Base-by-base conservation (phyloP, 768 basidiomycete species). In the Termitomyces sp. region DNA sequence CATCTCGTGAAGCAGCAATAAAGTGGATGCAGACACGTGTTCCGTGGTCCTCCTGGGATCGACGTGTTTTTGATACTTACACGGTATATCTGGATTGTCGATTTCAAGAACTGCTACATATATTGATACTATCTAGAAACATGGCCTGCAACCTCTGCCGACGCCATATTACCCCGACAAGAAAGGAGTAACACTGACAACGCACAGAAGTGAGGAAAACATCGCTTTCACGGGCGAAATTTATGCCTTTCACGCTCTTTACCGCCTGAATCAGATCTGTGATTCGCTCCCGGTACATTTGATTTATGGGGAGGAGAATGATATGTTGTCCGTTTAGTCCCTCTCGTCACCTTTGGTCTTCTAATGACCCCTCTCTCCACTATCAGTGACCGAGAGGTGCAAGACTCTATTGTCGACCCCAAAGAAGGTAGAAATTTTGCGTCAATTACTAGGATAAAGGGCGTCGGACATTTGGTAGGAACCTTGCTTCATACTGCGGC, bases 401-500 rank as follows among this genome's bases (percentile, higher is more conserved):
- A 67, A 48, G 65, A 68, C 25, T 65, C 67, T 3, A 48, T 69
- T 27, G 59, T 66, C 10, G 61, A 66, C 35, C 58, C 62, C 9
- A 54, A 65, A 33, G 65, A 65, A 53, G 63, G 65, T 3, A 60
- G 69, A 25, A 59, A 52, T 3, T 65, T 66, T 25, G 64, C 67
- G 1, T 68, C 67, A 23, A 57, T 72, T 16, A 67, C 60, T 6
- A 47, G 64, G 5, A 48, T 70, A 5, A 59, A 63, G 32, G 65
- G 64, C 13, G 67, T 58, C 23, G 72, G 70, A 1, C 70, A 73
- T 56, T 50, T 73, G 60, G 70, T 72, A 42, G 39, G 7, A 41
- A 33, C 27, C n/a, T 52, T 40, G 42, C 11, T 7, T 38, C 23
- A 22, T 22, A 13, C 18, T 41, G 27, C 38, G 22, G 5, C 1